Evolutionary conservation across 116 monocot genomes (phyloP).

Genomic region (Phalaenopsis hybrid): DNA sequence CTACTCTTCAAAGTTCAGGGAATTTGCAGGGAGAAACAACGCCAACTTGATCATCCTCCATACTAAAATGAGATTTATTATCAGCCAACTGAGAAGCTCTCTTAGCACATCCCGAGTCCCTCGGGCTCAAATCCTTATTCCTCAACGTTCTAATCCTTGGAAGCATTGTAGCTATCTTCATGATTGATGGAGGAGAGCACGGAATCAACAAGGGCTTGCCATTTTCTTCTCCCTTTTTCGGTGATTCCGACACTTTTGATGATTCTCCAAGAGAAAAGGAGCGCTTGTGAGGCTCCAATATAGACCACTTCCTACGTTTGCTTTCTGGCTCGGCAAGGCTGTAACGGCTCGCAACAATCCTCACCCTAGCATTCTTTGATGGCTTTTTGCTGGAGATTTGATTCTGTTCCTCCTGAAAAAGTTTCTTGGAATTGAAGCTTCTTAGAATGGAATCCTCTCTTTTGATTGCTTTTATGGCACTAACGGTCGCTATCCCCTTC

Average conservation of each 20-base stretch:
- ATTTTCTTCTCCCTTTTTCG: background rate
- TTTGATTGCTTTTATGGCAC: constrained; percentile 16
- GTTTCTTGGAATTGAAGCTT: constrained; percentile 30
- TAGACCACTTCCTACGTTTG: constrained; percentile 72
- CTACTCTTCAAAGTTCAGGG: constrained; percentile 36
- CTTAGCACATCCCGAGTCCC: constrained; percentile 82
- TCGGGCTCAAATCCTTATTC: constrained; percentile 32
- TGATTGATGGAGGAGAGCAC: constrained; percentile 21
- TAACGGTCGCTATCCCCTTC: constrained; percentile 31
- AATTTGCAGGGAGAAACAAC: constrained; percentile 13
- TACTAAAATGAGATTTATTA: constrained; percentile 42
- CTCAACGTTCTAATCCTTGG: constrained; percentile 56
- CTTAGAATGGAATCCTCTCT: background rate
- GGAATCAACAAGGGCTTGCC: background rate
- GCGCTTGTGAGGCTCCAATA: constrained; percentile 28
- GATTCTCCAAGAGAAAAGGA: constrained; percentile 16
- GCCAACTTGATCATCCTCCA: constrained; percentile 10
- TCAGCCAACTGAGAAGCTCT: constrained; percentile 55
- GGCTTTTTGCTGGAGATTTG: constrained; percentile 16
- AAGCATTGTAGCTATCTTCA: constrained; percentile 31
- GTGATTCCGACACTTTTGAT: background rate
- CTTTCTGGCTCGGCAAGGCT: constrained; percentile 30
- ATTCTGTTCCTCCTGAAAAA: constrained; percentile 18
- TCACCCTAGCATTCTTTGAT: constrained; percentile 28
- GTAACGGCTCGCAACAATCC: constrained; percentile 73